Evolutionary conservation across 352 stramenopile species (phyloP), one percentile per base, ranked within the genome.

Genomic region (Nothophytophthora sp.): DNA sequence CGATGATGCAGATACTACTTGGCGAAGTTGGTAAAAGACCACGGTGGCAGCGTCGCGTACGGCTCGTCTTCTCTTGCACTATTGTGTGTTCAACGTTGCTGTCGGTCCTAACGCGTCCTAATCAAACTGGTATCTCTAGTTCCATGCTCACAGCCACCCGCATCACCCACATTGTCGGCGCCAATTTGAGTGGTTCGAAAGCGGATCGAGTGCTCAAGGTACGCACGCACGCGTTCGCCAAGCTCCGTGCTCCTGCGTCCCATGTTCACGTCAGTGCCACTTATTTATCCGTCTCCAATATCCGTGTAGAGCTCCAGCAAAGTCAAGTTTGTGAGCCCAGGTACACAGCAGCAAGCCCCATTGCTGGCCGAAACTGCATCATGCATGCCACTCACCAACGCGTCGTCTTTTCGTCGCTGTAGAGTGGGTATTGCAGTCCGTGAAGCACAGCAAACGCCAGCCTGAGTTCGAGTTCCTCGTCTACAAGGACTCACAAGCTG

Each of bases 151-250:
- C 69, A 15, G 40, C 70, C 22, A 80, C 76, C 5, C 67, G 78
- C n/a, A 59, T 89, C 25, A 95, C 84, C 24, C 81, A 95, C 63
- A 92, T 95, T 32, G 66, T 95, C n/a, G 79, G 77, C 8, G 74
- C 46, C 18, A 95, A 91, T 34, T 67, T 95, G 32, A 92, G 73
- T 46, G 73, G 75, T 5, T 78, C 77, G 13, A 94, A 94, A 42
- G 72, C 76, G 10, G 71, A 94, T 44, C 84, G 86, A 65, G 45
- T 75, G 20, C 52, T 91, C 20, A 84, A 88, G 73, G 84, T 92
- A 47, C 19, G 57, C 11, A 27, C 6, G 22, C 10, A 23, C 35
- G 25, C 7, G 25, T 34, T 44, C n/a, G n/a, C n/a, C n/a, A n/a
- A n/a, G n/a, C n/a, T n/a, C n/a, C n/a, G 1, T 27, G 3, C 34